phyloP scores from a whole-genome alignment of 1,284 basidiomycete species.

The Spongiforma sp. region DNA sequence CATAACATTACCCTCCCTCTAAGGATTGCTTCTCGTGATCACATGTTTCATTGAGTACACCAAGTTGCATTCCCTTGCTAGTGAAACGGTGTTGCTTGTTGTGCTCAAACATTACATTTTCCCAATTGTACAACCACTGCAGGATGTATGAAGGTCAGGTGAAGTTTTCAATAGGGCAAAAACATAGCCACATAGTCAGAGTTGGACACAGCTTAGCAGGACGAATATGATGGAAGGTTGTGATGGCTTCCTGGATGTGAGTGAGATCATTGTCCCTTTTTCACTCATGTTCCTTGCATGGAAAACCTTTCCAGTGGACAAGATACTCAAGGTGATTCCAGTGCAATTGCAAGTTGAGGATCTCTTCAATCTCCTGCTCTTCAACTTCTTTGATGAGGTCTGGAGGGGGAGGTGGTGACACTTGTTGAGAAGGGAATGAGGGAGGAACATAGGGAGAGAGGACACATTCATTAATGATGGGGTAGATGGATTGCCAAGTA shows the following conservation, averaged over 20 bases:
- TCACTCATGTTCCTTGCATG: constrained; percentile 6
- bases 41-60: neutral
- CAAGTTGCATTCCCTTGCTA: neutral
- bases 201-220: neutral
- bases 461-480: constrained; percentile 18
- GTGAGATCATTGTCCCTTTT: neutral
- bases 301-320: constrained; percentile 8
- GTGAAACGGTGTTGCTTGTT: neutral
- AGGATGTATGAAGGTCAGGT: neutral
- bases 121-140: neutral
- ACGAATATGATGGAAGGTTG: neutral
- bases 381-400: neutral
- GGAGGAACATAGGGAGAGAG: constrained; percentile 9
- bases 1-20: neutral
- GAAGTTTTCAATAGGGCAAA: constrained; percentile 7
- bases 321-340: neutral
- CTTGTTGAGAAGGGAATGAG: neutral
- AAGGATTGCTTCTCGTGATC: constrained; percentile 9
- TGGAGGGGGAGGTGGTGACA: neutral
- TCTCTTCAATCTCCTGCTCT: constrained; percentile 8
- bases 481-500: constrained; percentile 18
- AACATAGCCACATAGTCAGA: neutral
- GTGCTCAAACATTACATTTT: neutral
- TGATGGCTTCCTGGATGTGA: neutral
- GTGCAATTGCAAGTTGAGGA: neutral